Percentiles rank a stretch among this genome's conserved stretches.
Evolutionary conservation across 1,284 basidiomycete genomes (phyloP).

Genomic region (Trichosporon sp.): DNA sequence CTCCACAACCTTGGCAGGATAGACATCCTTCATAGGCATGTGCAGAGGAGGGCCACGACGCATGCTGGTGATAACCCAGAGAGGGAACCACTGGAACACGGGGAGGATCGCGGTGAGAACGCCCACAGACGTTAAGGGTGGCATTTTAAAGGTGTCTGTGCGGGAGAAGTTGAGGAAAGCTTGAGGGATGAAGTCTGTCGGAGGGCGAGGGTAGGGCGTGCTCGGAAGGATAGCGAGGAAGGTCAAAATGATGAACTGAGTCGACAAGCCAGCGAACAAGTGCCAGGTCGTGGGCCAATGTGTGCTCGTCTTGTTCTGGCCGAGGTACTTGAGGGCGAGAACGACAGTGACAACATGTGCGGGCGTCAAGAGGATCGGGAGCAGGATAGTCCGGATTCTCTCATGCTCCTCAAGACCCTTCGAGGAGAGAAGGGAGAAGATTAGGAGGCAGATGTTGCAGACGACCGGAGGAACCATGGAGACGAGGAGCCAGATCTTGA

Average conservation of each 20-base stretch:
- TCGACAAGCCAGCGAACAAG: constrained; percentile 64
- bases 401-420: constrained; percentile 32
- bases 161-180: constrained; percentile 23
- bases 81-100: constrained; percentile 61
- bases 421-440: constrained; percentile 51
- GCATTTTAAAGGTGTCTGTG: constrained; percentile 28
- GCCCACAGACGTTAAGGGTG: constrained; percentile 11
- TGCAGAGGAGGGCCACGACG: constrained; percentile 73
- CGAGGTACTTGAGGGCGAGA: constrained; percentile 63
- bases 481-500: constrained; percentile 46
- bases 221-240: constrained; percentile 52
- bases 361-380: constrained; percentile 61
- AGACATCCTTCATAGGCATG: constrained; percentile 70
- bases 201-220: constrained; percentile 39
- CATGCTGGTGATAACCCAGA: constrained; percentile 63
- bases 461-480: constrained; percentile 39
- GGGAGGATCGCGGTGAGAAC: constrained; percentile 48
- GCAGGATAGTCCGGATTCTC: constrained; percentile 28
- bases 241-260: constrained; percentile 61
- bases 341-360: constrained; percentile 67
- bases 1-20: constrained; percentile 66
- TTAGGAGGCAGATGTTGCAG: constrained; percentile 40
- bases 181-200: background rate
- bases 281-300: constrained; percentile 71
- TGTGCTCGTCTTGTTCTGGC: constrained; percentile 59